phyloP scores from a whole-genome alignment of 1,284 basidiomycete genomes.

The Malassezia caprae region DNA sequence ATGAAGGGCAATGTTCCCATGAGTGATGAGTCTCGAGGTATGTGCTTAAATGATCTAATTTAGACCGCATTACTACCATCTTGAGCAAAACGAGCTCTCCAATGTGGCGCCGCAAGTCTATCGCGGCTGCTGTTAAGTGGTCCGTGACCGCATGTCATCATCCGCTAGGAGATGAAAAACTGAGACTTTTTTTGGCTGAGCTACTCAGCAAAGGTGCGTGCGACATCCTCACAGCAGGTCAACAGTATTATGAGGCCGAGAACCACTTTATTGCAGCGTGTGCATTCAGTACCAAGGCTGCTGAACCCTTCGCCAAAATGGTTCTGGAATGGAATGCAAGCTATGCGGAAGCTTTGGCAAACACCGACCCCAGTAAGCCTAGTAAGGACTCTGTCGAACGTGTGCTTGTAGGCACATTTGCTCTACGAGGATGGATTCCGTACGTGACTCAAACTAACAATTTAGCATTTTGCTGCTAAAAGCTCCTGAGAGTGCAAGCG shows the following conservation, averaged over 20 bases:
- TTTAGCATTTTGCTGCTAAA: neutral
- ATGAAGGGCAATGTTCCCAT: conserved; percentile 20
- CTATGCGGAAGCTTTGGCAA: conserved; percentile 3
- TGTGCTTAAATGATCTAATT: neutral
- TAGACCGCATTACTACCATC: conserved; percentile 28
- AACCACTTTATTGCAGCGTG: conserved; percentile 28
- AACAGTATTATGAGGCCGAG: conserved; percentile 27
- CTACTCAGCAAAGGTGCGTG: conserved; percentile 25
- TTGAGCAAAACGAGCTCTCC: conserved; percentile 27
- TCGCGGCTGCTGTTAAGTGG: conserved; percentile 44
- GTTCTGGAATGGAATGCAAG: conserved; percentile 9
- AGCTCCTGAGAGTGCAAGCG: conserved; percentile 11
- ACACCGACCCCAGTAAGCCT: neutral
- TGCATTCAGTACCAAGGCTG: neutral
- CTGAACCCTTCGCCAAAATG: conserved; percentile 7
- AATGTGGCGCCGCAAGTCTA: conserved; percentile 44
- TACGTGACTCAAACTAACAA: neutral
- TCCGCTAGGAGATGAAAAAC: conserved; percentile 31
- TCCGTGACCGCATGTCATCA: conserved; percentile 19
- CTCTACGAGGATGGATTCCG: conserved; percentile 15
- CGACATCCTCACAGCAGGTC: conserved; percentile 3
- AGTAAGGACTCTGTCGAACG: conserved; percentile 11
- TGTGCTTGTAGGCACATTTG: conserved; percentile 13
- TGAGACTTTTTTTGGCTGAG: conserved; percentile 35
- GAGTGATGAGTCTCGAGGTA: conserved; percentile 22